Evolutionary conservation across 1,284 basidiomycete genomes (phyloP).

Genomic region (Puccinia triticina): DNA sequence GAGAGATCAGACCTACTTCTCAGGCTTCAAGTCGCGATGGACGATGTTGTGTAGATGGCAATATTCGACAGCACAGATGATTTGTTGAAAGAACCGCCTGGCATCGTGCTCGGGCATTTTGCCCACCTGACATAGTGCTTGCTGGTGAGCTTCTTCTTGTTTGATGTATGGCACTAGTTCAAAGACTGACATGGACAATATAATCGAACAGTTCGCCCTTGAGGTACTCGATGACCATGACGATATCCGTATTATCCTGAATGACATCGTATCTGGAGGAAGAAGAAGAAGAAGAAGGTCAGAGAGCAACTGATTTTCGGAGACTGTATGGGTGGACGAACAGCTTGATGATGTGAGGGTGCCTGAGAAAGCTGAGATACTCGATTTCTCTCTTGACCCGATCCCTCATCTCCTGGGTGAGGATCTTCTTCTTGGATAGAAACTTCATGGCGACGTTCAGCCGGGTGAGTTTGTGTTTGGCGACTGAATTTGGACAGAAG

Average conservation of each 20-base stretch:
- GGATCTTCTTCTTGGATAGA: constrained; percentile 49
- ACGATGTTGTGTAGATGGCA: constrained; percentile 92
- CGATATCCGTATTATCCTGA: constrained; percentile 86
- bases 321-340: constrained; percentile 62
- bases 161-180: not conserved
- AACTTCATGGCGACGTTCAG: constrained; percentile 51
- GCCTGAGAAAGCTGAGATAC: constrained; percentile 85
- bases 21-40: constrained; percentile 91
- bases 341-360: constrained; percentile 96
- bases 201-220: constrained; percentile 89
- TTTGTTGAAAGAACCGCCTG: constrained; percentile 90
- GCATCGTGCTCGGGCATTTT: constrained; percentile 82
- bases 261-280: constrained; percentile 84
- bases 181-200: constrained; percentile 72
- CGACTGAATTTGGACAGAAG: constrained; percentile 13
- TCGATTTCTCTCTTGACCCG: constrained; percentile 67
- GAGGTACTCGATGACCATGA: constrained; percentile 81
- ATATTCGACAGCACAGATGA: constrained; percentile 93
- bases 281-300: not conserved
- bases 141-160: no score
- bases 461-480: constrained; percentile 43
- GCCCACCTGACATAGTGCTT: constrained; percentile 6
- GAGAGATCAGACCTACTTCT: constrained; percentile 67
- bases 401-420: constrained; percentile 50
- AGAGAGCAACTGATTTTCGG: not conserved